phyloP scores from a whole-genome alignment of 306 rosid species.

The Citrullus colocynthis region DNA sequence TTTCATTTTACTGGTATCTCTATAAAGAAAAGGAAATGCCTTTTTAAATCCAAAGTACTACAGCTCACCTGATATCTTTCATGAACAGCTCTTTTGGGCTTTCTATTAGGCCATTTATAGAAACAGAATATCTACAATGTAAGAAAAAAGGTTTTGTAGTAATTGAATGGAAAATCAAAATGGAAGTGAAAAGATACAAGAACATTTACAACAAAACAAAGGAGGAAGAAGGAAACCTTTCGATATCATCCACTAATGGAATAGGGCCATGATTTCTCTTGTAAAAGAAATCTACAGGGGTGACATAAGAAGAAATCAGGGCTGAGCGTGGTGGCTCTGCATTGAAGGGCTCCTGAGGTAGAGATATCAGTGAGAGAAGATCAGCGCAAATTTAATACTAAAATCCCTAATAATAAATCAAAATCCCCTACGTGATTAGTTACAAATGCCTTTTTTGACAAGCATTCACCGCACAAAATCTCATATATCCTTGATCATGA shows the following conservation, averaged over 20 bases:
- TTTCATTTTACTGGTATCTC: not conserved
- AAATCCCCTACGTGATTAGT: no score
- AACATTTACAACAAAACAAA: not conserved
- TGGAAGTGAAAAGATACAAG: not conserved
- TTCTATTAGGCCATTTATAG: slow-evolving; percentile 47
- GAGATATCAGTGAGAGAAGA: not conserved
- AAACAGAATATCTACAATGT: slow-evolving; percentile 43
- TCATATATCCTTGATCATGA: no score
- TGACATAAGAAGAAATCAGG: slow-evolving; percentile 47
- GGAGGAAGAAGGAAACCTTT: slow-evolving; percentile 30
- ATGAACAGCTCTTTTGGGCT: slow-evolving; percentile 43
- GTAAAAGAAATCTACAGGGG: slow-evolving; percentile 74
- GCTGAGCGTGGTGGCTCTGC: slow-evolving; percentile 75
- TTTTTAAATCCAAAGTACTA: not conserved
- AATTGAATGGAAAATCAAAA: not conserved
- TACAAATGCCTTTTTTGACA: no score
- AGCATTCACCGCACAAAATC: no score
- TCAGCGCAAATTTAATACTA: not conserved
- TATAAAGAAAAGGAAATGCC: not conserved
- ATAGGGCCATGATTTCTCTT: slow-evolving; percentile 93
- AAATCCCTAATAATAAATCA: no score
- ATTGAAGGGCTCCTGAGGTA: slow-evolving; percentile 64
- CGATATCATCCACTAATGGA: slow-evolving; percentile 52
- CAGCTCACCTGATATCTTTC: slow-evolving; percentile 65
- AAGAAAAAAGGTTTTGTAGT: no score